Evolutionary conservation across 2,329 filamentous ascomycete genomes (phyloP), one percentile per base, ranked within the genome.

Genomic region (Epichloe sylvatica): DNA sequence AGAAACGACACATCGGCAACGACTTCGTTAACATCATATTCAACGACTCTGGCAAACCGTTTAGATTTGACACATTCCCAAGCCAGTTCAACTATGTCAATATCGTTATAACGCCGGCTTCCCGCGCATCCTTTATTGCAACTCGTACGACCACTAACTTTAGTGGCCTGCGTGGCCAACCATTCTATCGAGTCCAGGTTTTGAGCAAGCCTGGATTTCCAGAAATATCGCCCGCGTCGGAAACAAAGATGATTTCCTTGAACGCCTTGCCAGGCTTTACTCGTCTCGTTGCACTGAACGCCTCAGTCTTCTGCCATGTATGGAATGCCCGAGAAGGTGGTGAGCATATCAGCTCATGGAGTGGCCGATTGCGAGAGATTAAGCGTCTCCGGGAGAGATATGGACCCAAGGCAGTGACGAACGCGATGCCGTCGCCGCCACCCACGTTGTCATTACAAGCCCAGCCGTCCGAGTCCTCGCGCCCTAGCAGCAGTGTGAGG

Each of bases 21-120:
- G 92, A 97, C 65, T 94, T 87, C 64, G 92, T 98, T 62, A 97
- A 95, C 63, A 94, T 98, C 57, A 84, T 98, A 51, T 98, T 94
- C 75, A 98, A 98, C 64, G 88, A 94, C 60, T 96, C 90, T 2
- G 91, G 92, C n/a, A 66, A 83, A 45, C 84, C 86, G 0, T 97
- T 95, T 70, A 77, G 78, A 49, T 94, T 95, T 62, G 80, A 95
- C 62, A 95, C 87, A 0, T 94, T 98, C 58, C 88, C 88, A 0
- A 94, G 89, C 0, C 85, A 91, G 51, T 95, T 98, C 73, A 97
- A 96, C 62, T 95, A 86, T 61, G 89, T 98, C 62, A 89, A 96
- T 63, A 97, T 98, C 59, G 84, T 97, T 58, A 91, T 98, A 60
- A 87, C 86, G 2, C 92, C 92, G 0, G 86, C 90, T 53, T 90